Percentiles rank a stretch among this genome's conserved stretches.
Conservation (phyloP, 768 basidiomycete species). For the Suillus tomentosus region DNA sequence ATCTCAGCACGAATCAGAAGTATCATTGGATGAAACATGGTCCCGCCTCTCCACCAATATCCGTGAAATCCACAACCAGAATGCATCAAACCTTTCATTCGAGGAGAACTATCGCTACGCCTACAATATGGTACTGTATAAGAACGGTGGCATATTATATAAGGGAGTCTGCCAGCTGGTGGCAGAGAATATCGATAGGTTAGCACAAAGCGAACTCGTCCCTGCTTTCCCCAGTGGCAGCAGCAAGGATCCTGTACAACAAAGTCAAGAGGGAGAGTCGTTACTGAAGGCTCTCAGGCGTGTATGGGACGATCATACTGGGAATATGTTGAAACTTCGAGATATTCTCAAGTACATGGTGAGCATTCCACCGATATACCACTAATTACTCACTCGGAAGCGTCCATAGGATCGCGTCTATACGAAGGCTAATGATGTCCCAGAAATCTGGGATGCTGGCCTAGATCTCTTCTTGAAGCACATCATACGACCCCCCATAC, state of each 20-base stretch:
- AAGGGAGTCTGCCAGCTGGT: conserved; percentile 81
- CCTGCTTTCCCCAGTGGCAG: conserved; percentile 82
- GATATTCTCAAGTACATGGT: conserved; percentile 98
- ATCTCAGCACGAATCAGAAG: conserved; percentile 67
- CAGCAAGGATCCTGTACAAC: conserved; percentile 67
- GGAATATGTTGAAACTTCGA: conserved; percentile 84
- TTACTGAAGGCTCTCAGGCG: conserved; percentile 79
- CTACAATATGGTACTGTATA: conserved; percentile 91
- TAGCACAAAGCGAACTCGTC: conserved; percentile 74
- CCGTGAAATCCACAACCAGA: conserved; percentile 92
- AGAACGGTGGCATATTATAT: conserved; percentile 84
- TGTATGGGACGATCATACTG: conserved; percentile 93
- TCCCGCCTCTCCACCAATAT: conserved; percentile 79
- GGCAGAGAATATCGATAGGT: conserved; percentile 75
- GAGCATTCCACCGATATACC: conserved; percentile 22
- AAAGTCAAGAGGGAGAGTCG: conserved; percentile 81
- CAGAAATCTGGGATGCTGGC: conserved; percentile 81
- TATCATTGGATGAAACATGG: conserved; percentile 87
- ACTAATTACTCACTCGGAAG: conserved; percentile 17
- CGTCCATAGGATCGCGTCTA: conserved; percentile 83
- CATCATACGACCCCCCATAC: conserved; percentile 81
- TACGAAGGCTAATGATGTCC: conserved; percentile 71
- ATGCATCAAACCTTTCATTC: conserved; percentile 84
- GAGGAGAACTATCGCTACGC: conserved; percentile 94
- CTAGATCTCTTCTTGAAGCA: conserved; percentile 79